Conservation (phyloP, 768 basidiomycete species). For the Auricularia sp. region DNA sequence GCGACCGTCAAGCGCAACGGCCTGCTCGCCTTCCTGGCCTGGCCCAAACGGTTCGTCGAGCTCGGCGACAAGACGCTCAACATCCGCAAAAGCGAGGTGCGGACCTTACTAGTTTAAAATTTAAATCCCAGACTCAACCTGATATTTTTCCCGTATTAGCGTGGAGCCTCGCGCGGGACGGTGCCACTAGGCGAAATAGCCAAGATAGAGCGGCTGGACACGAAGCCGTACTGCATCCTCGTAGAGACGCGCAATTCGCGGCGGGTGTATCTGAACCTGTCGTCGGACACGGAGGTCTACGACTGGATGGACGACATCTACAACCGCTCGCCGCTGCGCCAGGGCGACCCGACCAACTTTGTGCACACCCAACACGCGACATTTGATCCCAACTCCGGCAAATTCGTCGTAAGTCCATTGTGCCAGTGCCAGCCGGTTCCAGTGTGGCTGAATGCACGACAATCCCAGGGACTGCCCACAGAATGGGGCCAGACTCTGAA, state of each 20-base stretch:
- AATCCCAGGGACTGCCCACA: neutral
- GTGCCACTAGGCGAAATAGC: neutral
- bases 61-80: neutral
- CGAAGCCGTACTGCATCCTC: conserved; percentile 3
- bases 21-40: neutral
- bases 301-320: conserved; percentile 2
- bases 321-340: neutral
- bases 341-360: neutral
- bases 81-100: neutral
- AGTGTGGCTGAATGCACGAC: neutral
- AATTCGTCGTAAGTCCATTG: neutral
- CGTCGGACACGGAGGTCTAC: neutral
- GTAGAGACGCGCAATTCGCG: neutral
- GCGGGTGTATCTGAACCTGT: neutral
- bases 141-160: neutral
- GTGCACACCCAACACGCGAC: neutral
- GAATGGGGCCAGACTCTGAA: neutral
- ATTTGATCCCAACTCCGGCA: neutral
- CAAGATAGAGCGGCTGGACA: neutral
- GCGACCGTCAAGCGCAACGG: conserved; percentile 1
- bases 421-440: neutral
- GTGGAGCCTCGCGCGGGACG: neutral
- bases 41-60: neutral
- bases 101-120: no score
- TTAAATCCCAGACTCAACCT: no score